Evolutionary conservation across 768 basidiomycete genomes (phyloP).

Genomic region (Cubamyces sp.): DNA sequence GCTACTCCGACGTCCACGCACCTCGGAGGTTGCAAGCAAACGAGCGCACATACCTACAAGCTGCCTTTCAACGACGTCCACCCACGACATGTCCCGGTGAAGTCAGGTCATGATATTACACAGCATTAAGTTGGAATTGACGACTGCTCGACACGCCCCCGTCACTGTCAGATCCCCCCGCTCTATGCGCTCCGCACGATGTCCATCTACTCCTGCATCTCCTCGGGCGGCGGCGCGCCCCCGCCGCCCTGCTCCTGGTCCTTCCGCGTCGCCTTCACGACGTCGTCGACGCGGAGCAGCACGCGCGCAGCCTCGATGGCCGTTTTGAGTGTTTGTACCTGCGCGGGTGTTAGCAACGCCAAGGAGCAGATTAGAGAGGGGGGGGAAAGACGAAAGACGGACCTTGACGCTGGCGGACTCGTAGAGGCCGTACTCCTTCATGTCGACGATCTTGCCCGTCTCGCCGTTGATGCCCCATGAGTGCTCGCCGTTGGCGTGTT

Average conservation of each 20-base stretch:
- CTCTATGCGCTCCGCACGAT: no score
- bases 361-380: neutral
- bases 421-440: constrained; percentile 92
- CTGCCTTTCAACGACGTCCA: neutral
- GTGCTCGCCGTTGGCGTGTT: constrained; percentile 89
- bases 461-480: constrained; percentile 97
- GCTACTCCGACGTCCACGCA: no score
- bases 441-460: constrained; percentile 93
- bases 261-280: constrained; percentile 86
- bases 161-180: no score
- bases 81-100: neutral
- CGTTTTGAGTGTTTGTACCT: constrained; percentile 96
- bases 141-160: constrained; percentile 9
- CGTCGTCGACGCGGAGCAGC: constrained; percentile 91
- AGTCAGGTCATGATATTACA: constrained; percentile 20
- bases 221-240: constrained; percentile 54
- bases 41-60: neutral
- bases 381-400: neutral
- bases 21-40: no score
- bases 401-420: constrained; percentile 94
- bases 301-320: constrained; percentile 96
- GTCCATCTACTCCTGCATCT: constrained; percentile 41
- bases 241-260: constrained; percentile 61
- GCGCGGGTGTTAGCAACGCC: neutral
- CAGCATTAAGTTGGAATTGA: constrained; percentile 13